Evolutionary conservation across 768 basidiomycete species (phyloP).

Genomic region (Filobasidium floriforme): DNA sequence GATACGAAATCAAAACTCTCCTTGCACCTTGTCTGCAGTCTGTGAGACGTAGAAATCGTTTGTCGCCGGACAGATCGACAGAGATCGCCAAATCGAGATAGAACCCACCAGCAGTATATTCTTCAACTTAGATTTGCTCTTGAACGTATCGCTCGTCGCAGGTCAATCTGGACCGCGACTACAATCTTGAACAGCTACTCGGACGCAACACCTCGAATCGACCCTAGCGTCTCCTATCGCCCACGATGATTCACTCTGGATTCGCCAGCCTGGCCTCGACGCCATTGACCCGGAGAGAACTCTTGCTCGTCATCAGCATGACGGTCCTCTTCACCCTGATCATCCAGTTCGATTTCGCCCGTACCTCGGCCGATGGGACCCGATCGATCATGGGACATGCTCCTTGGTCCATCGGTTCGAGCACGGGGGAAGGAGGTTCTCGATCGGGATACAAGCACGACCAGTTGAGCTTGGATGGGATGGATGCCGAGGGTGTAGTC

Average conservation of each 20-base stretch:
- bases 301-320: conserved; percentile 61
- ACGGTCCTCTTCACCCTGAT: conserved; percentile 61
- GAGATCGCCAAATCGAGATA: too few species aligned
- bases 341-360: conserved; percentile 64
- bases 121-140: too few species aligned
- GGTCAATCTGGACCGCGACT: too few species aligned
- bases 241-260: neutral
- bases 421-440: conserved; percentile 7
- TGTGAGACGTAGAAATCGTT: too few species aligned
- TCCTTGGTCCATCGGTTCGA: neutral
- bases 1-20: too few species aligned
- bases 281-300: conserved; percentile 49
- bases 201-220: neutral
- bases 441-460: neutral
- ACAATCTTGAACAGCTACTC: neutral
- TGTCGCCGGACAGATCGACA: too few species aligned
- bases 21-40: too few species aligned
- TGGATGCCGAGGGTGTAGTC: neutral
- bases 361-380: conserved; percentile 26
- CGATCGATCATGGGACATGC: conserved; percentile 17
- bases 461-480: conserved; percentile 9
- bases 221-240: neutral
- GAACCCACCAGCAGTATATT: too few species aligned
- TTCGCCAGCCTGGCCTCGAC: neutral
- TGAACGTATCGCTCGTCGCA: too few species aligned